Base-by-base conservation (phyloP, 805 yeast species). In the Wickerhamomyces hampshirensis region DNA sequence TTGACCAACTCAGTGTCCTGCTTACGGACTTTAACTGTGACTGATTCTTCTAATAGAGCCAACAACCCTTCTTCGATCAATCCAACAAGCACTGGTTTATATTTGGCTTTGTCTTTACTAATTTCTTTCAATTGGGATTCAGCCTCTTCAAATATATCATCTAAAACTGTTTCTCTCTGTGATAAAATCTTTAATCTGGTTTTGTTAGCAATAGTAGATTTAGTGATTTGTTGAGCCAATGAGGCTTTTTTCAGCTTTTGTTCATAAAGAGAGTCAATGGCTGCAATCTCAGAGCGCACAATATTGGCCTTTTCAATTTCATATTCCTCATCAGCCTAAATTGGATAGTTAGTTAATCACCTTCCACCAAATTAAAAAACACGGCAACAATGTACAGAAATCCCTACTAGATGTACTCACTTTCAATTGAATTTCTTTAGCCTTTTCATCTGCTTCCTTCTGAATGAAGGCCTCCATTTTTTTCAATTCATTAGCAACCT, bases 371-470 rank as follows among this genome's bases (percentile, higher is more conserved):
- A n/a, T n/a, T n/a, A n/a, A n/a, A n/a, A n/a, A n/a, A n/a, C n/a
- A n/a, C n/a, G n/a, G n/a, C n/a, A n/a, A n/a, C n/a, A n/a, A n/a
- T n/a, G n/a, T n/a, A n/a, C n/a, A n/a, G n/a, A n/a, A n/a, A n/a
- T n/a, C n/a, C n/a, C n/a, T n/a, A n/a, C n/a, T n/a, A n/a, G n/a
- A n/a, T n/a, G n/a, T n/a, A 47, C 63, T 14, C 37, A 62, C 67
- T 71, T 93, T 94, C 55, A 93, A 72, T 60, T 75, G 80, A 58
- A 93, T 88, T 66, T 93, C 99, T 62, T 85, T 86, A 50, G 98
- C 96, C 69, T 93, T 93, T 65, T 93, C 99, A 56, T 89, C 95
- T 27, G 99, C 99, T 69, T 93, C 99, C 76, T 91, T 93, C 68
- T 84, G 86, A 75, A 93, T 93, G 80, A 93, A 93, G 59, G 94